Conservation (phyloP, 2,329 filamentous ascomycete genomes). For the Sordariomycetes sp. region DNA sequence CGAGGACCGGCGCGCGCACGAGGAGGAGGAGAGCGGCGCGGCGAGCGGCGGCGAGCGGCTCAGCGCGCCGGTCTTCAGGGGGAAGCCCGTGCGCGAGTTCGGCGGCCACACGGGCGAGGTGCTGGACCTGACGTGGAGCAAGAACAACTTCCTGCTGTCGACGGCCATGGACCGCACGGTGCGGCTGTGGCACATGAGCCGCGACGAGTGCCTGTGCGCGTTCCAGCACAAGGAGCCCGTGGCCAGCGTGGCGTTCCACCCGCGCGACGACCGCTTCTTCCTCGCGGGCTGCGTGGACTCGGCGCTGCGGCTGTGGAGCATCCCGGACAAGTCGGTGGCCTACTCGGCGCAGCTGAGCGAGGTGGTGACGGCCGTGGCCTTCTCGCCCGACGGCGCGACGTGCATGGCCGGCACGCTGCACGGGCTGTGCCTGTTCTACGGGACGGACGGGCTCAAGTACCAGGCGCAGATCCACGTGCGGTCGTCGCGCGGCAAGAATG, state of each 20-base stretch:
- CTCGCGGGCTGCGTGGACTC: slow-evolving; percentile 85
- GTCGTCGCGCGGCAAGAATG: slow-evolving; percentile 83
- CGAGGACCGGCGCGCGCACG: slow-evolving; percentile 66
- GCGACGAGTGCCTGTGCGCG: slow-evolving; percentile 77
- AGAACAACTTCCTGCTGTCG: slow-evolving; percentile 94
- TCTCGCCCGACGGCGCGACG: slow-evolving; percentile 83
- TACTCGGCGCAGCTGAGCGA: slow-evolving; percentile 69
- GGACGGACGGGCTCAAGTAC: slow-evolving; percentile 80
- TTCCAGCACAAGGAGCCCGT: slow-evolving; percentile 96
- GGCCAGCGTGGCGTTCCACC: slow-evolving; percentile 89
- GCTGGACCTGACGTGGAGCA: slow-evolving; percentile 92
- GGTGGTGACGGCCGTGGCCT: slow-evolving; percentile 88
- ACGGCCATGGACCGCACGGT: slow-evolving; percentile 99
- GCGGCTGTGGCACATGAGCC: slow-evolving; percentile 80
- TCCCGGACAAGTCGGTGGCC: slow-evolving; percentile 88
- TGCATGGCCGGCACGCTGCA: slow-evolving; percentile 82
- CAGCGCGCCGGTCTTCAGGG: slow-evolving; percentile 82
- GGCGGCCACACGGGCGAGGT: slow-evolving; percentile 76
- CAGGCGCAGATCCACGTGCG: slow-evolving; percentile 86
- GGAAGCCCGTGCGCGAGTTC: slow-evolving; percentile 70
- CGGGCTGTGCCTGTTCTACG: slow-evolving; percentile 81
- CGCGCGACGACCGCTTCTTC: slow-evolving; percentile 91
- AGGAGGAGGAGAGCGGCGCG: slow-evolving; percentile 51
- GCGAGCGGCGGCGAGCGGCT: slow-evolving; percentile 42
- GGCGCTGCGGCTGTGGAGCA: slow-evolving; percentile 87